Evolutionary conservation across 208 protist species (phyloP), one percentile per base, ranked within the genome.

Genomic region (Trypanosoma vivax): DNA sequence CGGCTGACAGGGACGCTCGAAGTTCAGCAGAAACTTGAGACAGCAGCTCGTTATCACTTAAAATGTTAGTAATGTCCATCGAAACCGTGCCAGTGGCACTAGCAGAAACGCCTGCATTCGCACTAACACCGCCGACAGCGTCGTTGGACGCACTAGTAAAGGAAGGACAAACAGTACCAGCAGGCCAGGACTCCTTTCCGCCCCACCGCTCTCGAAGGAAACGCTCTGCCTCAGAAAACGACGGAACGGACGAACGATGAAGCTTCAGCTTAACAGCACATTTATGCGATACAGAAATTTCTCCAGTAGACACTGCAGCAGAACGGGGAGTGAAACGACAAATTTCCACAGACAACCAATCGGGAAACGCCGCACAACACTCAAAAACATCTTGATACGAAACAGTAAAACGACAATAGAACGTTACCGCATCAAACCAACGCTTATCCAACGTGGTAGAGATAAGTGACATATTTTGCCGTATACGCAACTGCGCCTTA

Each of bases 401-500:
- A 4, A 83, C 61, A 28, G 75, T 79, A 23, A 68, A 58, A 34
- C 65, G 56, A 50, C 75, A 85, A 60, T 88, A 82, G 7, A 61
- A 59, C 11, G 71, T 72, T 35, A 90, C 51, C 3, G 77, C 76
- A 9, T 70, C 72, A 2, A 90, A 60, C 80, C 81, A 90, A 10
- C 82, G 76, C 24, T 33, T 33, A 21, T 79, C 68, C 0, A 77
- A 60, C 0, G 46, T 47, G 25, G 53, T 49, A 2, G 43, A 45
- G n/a, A 49, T 51, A 29, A 23, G 14, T 30, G 18, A 11, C 19
- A 5, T 19, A 34, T 7, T 11, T 0, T 50, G 37, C 6, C 18
- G 51, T 6, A 76, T 45, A 14, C 81, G 72, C 13, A 79, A 49
- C 49, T 94, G 87, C 1, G 87, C 87, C 46, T 79, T 76, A 50